Conservation (phyloP, 2,329 filamentous ascomycete species). For the Mycogone perniciosa region DNA sequence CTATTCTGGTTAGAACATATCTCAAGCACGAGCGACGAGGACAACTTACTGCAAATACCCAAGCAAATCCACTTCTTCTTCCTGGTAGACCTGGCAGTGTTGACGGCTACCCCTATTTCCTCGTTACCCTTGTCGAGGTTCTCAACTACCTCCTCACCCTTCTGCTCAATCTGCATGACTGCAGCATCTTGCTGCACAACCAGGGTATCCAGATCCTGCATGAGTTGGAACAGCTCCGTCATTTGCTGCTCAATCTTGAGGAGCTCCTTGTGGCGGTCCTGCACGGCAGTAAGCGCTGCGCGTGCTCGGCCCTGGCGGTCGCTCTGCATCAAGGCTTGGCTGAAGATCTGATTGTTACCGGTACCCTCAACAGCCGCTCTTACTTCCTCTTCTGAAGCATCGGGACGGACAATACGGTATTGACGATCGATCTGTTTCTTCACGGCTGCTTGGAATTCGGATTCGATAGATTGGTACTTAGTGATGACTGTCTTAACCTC, state of each 20-base stretch:
- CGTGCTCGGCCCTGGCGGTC: constrained; percentile 76
- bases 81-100: constrained; percentile 70
- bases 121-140: constrained; percentile 81
- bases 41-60: constrained; percentile 56
- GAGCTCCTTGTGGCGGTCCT: constrained; percentile 77
- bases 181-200: constrained; percentile 81
- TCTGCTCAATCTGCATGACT: constrained; percentile 75
- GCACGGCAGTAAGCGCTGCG: constrained; percentile 70
- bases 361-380: constrained; percentile 68
- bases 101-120: constrained; percentile 75
- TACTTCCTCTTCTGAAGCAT: constrained; percentile 73
- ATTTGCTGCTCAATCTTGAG: constrained; percentile 90
- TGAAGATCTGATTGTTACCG: constrained; percentile 73
- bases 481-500: constrained; percentile 76
- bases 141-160: constrained; percentile 76
- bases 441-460: constrained; percentile 70
- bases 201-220: constrained; percentile 81
- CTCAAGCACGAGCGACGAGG: not conserved
- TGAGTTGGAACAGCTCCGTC: constrained; percentile 78
- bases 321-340: constrained; percentile 76
- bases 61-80: constrained; percentile 98
- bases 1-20: constrained; percentile 30
- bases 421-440: constrained; percentile 82
- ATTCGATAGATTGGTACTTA: constrained; percentile 74
- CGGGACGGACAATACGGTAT: constrained; percentile 80